Evolutionary conservation across 2,329 filamentous ascomycete genomes (phyloP), one percentile per base, ranked within the genome.

Genomic region (Biscogniauxia sp.): DNA sequence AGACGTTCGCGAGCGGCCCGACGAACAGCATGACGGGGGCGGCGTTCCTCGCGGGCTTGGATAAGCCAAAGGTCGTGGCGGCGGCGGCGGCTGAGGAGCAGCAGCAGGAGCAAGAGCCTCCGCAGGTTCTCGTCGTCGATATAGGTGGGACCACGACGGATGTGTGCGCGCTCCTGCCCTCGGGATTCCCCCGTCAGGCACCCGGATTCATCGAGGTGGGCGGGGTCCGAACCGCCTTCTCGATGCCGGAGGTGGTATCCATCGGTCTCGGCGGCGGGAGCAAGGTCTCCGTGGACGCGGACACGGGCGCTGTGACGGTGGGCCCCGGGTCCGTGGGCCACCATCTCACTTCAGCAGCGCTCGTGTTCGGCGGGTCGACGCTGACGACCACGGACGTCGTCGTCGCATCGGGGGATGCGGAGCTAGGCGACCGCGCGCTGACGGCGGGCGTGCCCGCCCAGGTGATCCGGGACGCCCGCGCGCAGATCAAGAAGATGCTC

Each of bases 121-220:
- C 28, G 28, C 69, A 74, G 0, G 72, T 78, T 66, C 82, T 88
- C 73, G 85, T 88, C 0, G 81, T 88, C 2, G 86, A 89, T 65
- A 83, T 89, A 57, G 86, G 86, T 0, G 86, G 86, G 1, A 89
- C 86, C 0, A 88, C 86, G 0, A 82, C 84, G 0, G 86, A 88
- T 65, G 83, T 87, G 8, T 84, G 86, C 0, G 71, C 86, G 0
- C 71, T 89, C 1, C 76, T 85, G 8, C 76, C 80, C 0, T 87
- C 82, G 51, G 86, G 86, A 0, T 85, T 88, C 54, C 87, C 87
- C 0, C 78, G 85, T 45, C 83, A 87, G 68, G 80, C 83, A 45
- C 81, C 84, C 3, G 83, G 84, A 0, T 88, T 84, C 60, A 84
- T 81, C 23, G 80, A 86, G 49, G 76, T 88, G 2, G 82, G 83